Base-by-base conservation (phyloP, 495 filamentous ascomycete species). In the Trichoderma asperelloides region DNA sequence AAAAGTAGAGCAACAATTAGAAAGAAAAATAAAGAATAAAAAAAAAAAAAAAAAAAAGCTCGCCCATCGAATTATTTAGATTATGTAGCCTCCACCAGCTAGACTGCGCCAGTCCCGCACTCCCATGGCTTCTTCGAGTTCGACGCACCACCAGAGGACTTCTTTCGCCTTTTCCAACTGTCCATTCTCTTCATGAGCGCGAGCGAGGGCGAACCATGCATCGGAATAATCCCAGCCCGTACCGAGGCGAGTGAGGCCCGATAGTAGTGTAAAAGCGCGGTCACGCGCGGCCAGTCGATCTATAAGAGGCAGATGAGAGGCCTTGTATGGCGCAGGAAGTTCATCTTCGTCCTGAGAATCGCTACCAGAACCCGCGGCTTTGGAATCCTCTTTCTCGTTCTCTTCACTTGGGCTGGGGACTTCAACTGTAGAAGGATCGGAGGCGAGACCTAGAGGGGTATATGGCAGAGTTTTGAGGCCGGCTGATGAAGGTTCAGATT, bases 191-290 rank as follows among this genome's bases (percentile, higher is more conserved):
- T 97, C 94, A 70, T 96, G 90, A 60, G 88, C 92, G 69, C 91
- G 80, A 1, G 95, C 91, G 18, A 98, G 84, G 12, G 88, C 87
- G 71, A 89, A 92, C 95, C 95, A 98, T 23, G 93, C 95, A 74
- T 97, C 95, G n/a, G 88, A 87, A 71, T 88, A 85, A 74, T 97
- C 91, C 96, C 96, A 98, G 6, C 92, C 93, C 33, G 78, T 81
- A n/a, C 93, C 92, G 3, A 91, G 83, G 77, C 90, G 93, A 2
- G 92, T 97, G 66, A 98, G 81, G 2, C 84, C 83, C 9, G 87
- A 88, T 0, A 98, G 84, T 55, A 98, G 82, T 15, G 86, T 88
- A 72, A 91, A 91, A 1, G 96, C 95, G 23, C 96, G 84, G 72
- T 98, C 93, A 37, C 92, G 85, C 33, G 91, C 90, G 18, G 90